Percentiles rank a stretch among this genome's conserved stretches.
Evolutionary conservation across 345 rosid genomes (phyloP).

Genomic region (Clarkia xantiana): DNA sequence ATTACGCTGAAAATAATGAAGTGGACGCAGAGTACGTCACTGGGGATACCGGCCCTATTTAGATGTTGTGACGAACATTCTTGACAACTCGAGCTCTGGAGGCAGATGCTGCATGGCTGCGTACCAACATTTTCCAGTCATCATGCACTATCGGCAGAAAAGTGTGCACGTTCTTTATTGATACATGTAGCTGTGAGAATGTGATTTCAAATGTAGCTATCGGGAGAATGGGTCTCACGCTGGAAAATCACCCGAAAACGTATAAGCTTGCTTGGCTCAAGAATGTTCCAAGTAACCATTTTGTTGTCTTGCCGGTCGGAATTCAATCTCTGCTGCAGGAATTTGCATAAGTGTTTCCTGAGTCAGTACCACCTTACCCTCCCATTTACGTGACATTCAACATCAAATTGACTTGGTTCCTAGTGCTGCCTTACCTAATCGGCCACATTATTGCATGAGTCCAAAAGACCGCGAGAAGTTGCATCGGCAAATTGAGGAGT

Average conservation of each 20-base stretch:
- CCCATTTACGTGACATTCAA: slow-evolving; percentile 2
- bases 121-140: background rate
- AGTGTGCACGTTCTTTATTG: background rate
- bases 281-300: background rate
- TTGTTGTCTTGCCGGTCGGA: too few relatives aligned
- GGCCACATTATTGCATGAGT: background rate
- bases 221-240: background rate
- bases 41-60: too few relatives aligned
- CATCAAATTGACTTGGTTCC: slow-evolving; percentile 1
- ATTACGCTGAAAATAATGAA: too few relatives aligned
- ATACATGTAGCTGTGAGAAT: slow-evolving; percentile 6
- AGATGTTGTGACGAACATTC: too few relatives aligned
- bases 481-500: slow-evolving; percentile 1
- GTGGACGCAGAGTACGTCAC: too few relatives aligned
- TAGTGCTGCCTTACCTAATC: too few relatives aligned
- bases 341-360: background rate
- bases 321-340: slow-evolving; percentile 1
- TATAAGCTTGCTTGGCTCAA: slow-evolving; percentile 9
- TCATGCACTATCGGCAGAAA: background rate
- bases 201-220: background rate
- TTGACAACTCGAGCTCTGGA: background rate
- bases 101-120: background rate
- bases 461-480: slow-evolving; percentile 5
- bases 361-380: background rate
- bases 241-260: background rate